Evolutionary conservation across 106 monocot genomes (phyloP), one percentile per base, ranked within the genome.

Genomic region (Platanthera zijinensis): DNA sequence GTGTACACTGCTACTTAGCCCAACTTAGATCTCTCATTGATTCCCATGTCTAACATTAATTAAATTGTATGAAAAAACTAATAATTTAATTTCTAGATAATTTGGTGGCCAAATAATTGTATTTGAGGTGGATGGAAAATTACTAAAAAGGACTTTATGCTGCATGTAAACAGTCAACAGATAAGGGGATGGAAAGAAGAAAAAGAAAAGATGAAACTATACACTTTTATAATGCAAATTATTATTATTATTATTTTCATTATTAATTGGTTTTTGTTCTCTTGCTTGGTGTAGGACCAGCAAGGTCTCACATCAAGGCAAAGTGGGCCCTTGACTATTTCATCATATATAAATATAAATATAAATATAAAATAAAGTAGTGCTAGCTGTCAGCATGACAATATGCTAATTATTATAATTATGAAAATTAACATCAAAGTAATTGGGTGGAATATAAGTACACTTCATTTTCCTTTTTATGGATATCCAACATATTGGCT

Each of bases 131-230:
- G 59, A 61, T 6, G 19, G 9, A n/a, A 56, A 18, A 61, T 11
- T 19, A 19, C 59, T 61, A 9, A 61, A 19, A 11, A 11, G 59
- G 4, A n/a, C 5, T 6, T 21, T 6, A 1, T 6, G 21, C 21
- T n/a, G 18, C 59, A 61, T 61, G 59, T 61, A 61, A 61, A 61
- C 59, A 61, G 59, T 61, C 18, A 61, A 61, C 59, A 61, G 59
- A 61, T 61, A 61, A 61, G 59, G 18, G 21, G 59, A 61, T 6
- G 21, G 7, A 61, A 61, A 61, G 21, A 19, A 22, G 8, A 6
- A 61, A 61, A 19, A 22, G 8, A 6, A 61, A 61, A 61, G 59
- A 19, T 13, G 14, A 56, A 56, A 15, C 22, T 63, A 22, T 10
- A 63, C 22, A 25, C 7, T 63, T 63, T 25, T 6, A 6, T 66